phyloP scores from a whole-genome alignment of 2,329 filamentous ascomycete genomes.

The Ophiobolus disseminans region DNA sequence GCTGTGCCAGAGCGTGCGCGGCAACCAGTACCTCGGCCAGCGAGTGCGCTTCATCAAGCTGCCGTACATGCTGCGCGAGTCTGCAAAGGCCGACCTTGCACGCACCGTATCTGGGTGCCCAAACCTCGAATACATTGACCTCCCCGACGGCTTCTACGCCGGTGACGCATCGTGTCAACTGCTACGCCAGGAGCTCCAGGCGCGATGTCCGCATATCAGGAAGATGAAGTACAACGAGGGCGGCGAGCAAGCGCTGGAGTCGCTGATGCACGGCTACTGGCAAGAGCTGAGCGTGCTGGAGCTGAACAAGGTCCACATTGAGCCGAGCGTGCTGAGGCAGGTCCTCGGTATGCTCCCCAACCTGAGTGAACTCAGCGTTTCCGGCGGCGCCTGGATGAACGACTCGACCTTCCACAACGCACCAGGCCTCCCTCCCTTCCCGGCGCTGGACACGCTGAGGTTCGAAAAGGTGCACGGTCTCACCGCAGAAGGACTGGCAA shows the following conservation, averaged over 20 bases:
- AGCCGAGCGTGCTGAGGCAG: slow-evolving; percentile 72
- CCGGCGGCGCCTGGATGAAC: slow-evolving; percentile 72
- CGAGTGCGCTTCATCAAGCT: slow-evolving; percentile 82
- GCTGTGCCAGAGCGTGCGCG: slow-evolving; percentile 81
- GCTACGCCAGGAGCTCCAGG: slow-evolving; percentile 83
- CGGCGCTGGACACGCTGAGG: slow-evolving; percentile 74
- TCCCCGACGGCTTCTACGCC: slow-evolving; percentile 85
- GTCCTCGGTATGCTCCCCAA: slow-evolving; percentile 71
- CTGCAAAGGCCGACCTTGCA: slow-evolving; percentile 81
- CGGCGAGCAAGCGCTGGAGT: slow-evolving; percentile 77
- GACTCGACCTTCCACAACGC: slow-evolving; percentile 77
- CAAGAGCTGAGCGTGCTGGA: slow-evolving; percentile 75
- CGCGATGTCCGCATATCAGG: slow-evolving; percentile 79
- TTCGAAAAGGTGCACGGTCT: slow-evolving; percentile 75
- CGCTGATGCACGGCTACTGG: slow-evolving; percentile 73
- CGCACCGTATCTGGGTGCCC: slow-evolving; percentile 84
- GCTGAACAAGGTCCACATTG: slow-evolving; percentile 70
- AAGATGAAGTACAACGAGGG: slow-evolving; percentile 88
- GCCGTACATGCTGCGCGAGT: slow-evolving; percentile 93
- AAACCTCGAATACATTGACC: slow-evolving; percentile 85
- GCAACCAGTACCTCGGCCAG: slow-evolving; percentile 73
- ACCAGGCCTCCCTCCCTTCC: slow-evolving; percentile 73
- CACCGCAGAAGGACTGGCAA: slow-evolving; percentile 72
- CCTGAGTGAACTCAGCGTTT: slow-evolving; percentile 77
- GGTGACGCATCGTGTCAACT: slow-evolving; percentile 79